These are phyloP conservation scores for Citrus maxima DNA, from an alignment of 345 rosid species.

Conservation along the genomic window DNA sequence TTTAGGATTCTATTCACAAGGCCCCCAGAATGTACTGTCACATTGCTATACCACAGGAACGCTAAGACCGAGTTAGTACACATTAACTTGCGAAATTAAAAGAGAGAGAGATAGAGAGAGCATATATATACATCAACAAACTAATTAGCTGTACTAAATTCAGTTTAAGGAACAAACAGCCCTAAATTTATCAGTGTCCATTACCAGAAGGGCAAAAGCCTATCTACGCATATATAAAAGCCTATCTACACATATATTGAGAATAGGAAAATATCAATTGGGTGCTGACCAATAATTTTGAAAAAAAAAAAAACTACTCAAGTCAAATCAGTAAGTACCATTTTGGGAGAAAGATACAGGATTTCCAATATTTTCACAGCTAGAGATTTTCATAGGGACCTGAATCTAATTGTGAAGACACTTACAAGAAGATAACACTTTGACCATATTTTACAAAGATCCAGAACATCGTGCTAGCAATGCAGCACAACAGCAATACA, in stretches of 20 bases:
- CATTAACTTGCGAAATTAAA: neutral
- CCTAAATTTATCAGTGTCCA: neutral
- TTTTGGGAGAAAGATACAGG: neutral
- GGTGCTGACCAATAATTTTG: neutral
- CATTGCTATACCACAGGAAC: neutral
- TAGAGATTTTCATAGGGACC: neutral
- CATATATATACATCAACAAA: neutral
- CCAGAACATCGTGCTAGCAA: neutral
- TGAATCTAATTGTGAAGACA: too few relatives aligned
- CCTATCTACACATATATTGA: neutral
- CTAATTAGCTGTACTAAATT: neutral
- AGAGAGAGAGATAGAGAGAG: neutral
- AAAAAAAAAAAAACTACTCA: neutral
- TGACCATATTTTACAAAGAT: neutral
- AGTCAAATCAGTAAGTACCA: neutral
- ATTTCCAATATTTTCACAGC: neutral
- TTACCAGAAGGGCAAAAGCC: neutral
- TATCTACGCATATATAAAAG: neutral
- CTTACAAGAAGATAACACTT: neutral
- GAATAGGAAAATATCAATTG: neutral
- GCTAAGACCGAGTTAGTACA: neutral
- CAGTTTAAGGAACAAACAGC: neutral
- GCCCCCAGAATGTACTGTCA: neutral
- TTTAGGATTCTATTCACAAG: neutral
- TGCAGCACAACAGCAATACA: neutral